A percentile compares a stretch with the other conserved stretches of the same genome.
phyloP scores from a whole-genome alignment of 148 eudicot species.

The Diospyros lotus region DNA sequence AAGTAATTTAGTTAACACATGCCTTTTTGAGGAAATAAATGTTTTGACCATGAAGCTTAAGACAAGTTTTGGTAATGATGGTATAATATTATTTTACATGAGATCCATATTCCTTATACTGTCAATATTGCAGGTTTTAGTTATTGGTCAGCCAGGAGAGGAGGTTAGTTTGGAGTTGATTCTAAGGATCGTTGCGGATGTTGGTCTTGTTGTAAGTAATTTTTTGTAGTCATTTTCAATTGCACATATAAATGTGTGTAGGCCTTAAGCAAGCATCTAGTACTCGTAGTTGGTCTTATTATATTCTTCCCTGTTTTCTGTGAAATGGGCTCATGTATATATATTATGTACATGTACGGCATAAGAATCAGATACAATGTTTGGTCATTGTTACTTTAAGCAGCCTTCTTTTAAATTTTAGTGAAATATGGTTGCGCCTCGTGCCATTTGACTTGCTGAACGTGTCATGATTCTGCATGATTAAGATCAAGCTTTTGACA shows the following conservation, averaged over 20 bases:
- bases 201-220: constrained; percentile 86
- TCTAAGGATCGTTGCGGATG: constrained; percentile 95
- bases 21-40: neutral
- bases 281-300: neutral
- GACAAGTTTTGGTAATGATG: neutral
- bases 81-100: neutral
- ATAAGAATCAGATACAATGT: neutral
- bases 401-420: neutral
- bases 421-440: neutral
- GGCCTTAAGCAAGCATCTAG: neutral
- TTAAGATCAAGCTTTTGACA: neutral
- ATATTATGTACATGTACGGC: neutral
- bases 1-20: neutral
- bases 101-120: neutral
- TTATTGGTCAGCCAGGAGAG: constrained; percentile 86
- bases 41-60: neutral
- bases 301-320: neutral
- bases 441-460: neutral
- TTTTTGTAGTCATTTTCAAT: neutral
- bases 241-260: neutral
- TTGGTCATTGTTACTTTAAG: no score
- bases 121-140: constrained; percentile 57
- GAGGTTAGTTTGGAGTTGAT: constrained; percentile 91
- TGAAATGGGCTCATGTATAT: no score
- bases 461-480: neutral